A percentile compares a stretch with the other conserved stretches of the same genome.
These are phyloP conservation scores for Alternaria atra DNA, from an alignment of 2,329 filamentous ascomycete species.

Conservation along the genomic window DNA sequence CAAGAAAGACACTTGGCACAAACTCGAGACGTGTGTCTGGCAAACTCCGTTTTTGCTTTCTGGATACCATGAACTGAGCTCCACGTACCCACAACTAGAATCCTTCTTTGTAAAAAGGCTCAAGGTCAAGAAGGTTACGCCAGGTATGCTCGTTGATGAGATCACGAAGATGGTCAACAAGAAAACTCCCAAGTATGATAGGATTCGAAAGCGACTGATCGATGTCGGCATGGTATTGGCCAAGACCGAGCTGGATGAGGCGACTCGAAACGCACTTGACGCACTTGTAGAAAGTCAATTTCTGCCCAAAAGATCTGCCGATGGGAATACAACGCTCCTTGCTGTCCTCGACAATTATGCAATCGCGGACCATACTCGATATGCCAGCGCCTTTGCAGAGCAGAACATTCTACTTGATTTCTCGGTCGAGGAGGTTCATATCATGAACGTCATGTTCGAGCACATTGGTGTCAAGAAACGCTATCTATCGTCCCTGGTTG, in stretches of 20 bases:
- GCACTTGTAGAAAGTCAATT: slow-evolving; percentile 24
- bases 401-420: slow-evolving; percentile 26
- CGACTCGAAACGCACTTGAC: too few species aligned
- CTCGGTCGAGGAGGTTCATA: slow-evolving; percentile 21
- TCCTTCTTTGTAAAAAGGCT: slow-evolving; percentile 13
- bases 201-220: slow-evolving; percentile 19
- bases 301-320: slow-evolving; percentile 15
- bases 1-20: slow-evolving; percentile 18
- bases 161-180: slow-evolving; percentile 19
- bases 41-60: slow-evolving; percentile 18
- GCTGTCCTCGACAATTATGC: too few species aligned
- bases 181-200: slow-evolving; percentile 8
- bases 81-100: slow-evolving; percentile 16
- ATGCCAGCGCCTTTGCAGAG: slow-evolving; percentile 15
- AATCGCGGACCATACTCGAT: slow-evolving; percentile 29
- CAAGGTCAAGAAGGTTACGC: slow-evolving; percentile 22
- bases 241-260: slow-evolving; percentile 5
- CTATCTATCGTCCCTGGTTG: slow-evolving; percentile 27
- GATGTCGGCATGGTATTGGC: slow-evolving; percentile 26
- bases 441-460: slow-evolving; percentile 23
- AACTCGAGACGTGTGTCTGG: slow-evolving; percentile 24
- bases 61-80: slow-evolving; percentile 19
- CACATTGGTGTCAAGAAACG: slow-evolving; percentile 14
- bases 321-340: too few species aligned
- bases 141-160: slow-evolving; percentile 26